phyloP scores from a whole-genome alignment of 2,329 filamentous ascomycete genomes.

The Hymenoscyphus salicellus region DNA sequence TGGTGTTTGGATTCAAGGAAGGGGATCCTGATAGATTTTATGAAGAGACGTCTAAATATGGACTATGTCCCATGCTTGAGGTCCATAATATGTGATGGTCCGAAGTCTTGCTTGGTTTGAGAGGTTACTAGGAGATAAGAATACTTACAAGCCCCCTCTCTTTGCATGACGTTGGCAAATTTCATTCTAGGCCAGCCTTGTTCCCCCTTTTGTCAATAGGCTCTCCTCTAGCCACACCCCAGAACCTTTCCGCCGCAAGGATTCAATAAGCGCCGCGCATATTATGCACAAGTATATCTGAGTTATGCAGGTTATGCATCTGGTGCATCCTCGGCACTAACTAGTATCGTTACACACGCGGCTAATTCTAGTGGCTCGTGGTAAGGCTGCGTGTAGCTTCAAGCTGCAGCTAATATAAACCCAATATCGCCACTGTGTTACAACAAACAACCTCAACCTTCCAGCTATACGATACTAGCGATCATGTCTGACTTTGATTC shows the following conservation, averaged over 20 bases:
- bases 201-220: too few species aligned
- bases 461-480: slow-evolving; percentile 5
- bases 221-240: too few species aligned
- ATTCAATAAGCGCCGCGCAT: not conserved
- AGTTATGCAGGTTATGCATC: too few species aligned
- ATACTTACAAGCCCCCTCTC: not conserved
- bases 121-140: not conserved
- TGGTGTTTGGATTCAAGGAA: too few species aligned
- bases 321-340: too few species aligned
- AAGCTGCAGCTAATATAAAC: not conserved
- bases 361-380: not conserved
- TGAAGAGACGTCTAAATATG: not conserved
- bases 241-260: not conserved
- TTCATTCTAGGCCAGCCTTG: not conserved
- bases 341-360: not conserved
- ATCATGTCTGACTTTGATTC: slow-evolving; percentile 33
- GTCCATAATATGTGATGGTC: not conserved
- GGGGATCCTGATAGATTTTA: too few species aligned
- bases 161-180: not conserved
- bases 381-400: not conserved
- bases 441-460: slow-evolving; percentile 7
- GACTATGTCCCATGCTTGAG: not conserved
- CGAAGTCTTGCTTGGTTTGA: not conserved
- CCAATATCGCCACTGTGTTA: not conserved
- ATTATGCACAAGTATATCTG: too few species aligned